Conservation (phyloP, 78 protist species). For the Dictyostelium discoideum region DNA sequence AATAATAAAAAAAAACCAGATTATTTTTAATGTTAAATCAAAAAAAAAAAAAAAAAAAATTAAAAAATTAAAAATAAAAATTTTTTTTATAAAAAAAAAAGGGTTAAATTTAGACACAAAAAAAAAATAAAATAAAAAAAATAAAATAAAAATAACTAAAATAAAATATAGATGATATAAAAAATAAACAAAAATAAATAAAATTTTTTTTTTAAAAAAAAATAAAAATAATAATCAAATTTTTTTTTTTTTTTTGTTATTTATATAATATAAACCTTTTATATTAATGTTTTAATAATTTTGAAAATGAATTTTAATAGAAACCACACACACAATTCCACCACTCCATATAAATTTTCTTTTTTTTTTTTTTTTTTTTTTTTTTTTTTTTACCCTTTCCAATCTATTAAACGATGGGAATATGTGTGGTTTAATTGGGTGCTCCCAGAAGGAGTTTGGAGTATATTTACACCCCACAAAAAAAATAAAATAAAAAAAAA, state of each 20-base stretch:
- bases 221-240: no score
- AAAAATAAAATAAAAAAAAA: no score
- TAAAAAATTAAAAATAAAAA: neutral
- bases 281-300: no score
- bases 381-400: neutral
- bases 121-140: neutral
- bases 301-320: neutral
- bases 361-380: no score
- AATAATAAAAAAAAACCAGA: neutral
- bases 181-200: no score
- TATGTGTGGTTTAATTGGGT: neutral
- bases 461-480: neutral
- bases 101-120: neutral
- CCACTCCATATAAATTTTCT: neutral
- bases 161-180: neutral
- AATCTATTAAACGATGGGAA: no score
- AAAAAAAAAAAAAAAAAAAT: neutral
- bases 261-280: no score
- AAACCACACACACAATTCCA: neutral
- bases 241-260: no score
- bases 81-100: neutral
- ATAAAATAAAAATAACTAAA: neutral
- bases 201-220: no score
- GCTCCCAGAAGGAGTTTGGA: neutral
- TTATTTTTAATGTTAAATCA: no score